phyloP scores from a whole-genome alignment of 1,139 yeast genomes.

The Candida labiduridarum region DNA sequence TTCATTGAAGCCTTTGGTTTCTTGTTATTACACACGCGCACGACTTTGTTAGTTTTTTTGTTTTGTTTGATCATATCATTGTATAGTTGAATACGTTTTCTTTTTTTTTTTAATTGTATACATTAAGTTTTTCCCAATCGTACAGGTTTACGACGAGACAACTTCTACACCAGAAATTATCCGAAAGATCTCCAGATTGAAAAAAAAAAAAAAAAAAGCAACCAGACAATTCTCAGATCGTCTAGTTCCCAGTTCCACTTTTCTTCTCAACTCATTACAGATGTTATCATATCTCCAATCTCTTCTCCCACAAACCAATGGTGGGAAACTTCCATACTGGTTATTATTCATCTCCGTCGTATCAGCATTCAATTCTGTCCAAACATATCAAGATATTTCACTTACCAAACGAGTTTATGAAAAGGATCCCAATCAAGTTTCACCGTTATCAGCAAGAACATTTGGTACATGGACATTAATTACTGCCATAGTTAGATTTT shows the following conservation, averaged over 20 bases:
- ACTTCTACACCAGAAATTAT: background rate
- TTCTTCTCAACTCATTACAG: background rate
- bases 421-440: slow-evolving; percentile 44
- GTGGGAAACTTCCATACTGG: slow-evolving; percentile 51
- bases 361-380: slow-evolving; percentile 86
- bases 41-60: too few species aligned
- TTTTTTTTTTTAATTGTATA: slow-evolving; percentile 4
- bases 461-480: slow-evolving; percentile 98
- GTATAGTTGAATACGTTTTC: background rate
- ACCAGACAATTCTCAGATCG: background rate
- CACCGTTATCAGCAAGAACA: slow-evolving; percentile 85
- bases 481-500: slow-evolving; percentile 80
- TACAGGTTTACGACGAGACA: background rate
- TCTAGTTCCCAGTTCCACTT: background rate
- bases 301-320: slow-evolving; percentile 31
- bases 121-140: background rate
- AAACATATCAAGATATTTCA: slow-evolving; percentile 63
- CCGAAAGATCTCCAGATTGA: background rate
- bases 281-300: slow-evolving; percentile 22
- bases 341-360: slow-evolving; percentile 73
- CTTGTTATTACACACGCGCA: too few species aligned
- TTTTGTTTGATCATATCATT: too few species aligned
- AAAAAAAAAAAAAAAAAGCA: background rate
- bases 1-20: too few species aligned
- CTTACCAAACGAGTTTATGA: slow-evolving; percentile 82